Base-by-base conservation (phyloP, 2,329 filamentous ascomycete genomes). In the Aspergillus ruber region DNA sequence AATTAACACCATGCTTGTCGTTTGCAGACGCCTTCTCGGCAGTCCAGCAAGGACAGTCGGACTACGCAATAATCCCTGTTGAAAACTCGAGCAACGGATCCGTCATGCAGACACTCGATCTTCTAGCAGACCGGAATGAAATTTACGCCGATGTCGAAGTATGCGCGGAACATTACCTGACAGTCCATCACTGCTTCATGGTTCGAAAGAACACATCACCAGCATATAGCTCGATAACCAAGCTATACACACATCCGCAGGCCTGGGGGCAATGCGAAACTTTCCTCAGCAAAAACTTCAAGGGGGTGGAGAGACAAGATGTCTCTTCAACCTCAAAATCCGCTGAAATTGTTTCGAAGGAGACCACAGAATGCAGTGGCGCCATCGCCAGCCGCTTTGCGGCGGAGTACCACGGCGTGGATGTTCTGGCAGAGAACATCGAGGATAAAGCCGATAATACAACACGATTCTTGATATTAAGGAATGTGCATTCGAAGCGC, bases 61-160 rank as follows among this genome's bases (percentile, higher is more conserved):
- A 78, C 45, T 84, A 84, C 48, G 93, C 90, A 56, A 86, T 97
- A 27, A 86, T 96, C 1, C 93, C 93, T 6, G 90, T 95, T 69
- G 91, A 97, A 66, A 98, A 98, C 74, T 94, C 88, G 36, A 91
- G 88, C 64, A 95, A 97, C 68, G 93, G 93, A 61, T 85, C 86
- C 46, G 93, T 98, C 43, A 83, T 93, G 47, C 87, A 89, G 67
- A 95, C 90, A 0, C 79, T 97, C 20, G 90, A 96, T 69, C 81
- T 91, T 55, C 82, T 98, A 50, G 88, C 88, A 55, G 89, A 95
- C 70, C 77, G 86, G 21, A 72, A 81, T 35, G 70, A 68, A 38
- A 69, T 71, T 39, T 88, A 86, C 63, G 75, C 76, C 9, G 81
- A 87, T 62, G 78, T 96, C 41, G 76, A 78, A 42, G 86, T 97